Conservation (phyloP, 2,329 filamentous ascomycete genomes). For the Apiospora arundinis region DNA sequence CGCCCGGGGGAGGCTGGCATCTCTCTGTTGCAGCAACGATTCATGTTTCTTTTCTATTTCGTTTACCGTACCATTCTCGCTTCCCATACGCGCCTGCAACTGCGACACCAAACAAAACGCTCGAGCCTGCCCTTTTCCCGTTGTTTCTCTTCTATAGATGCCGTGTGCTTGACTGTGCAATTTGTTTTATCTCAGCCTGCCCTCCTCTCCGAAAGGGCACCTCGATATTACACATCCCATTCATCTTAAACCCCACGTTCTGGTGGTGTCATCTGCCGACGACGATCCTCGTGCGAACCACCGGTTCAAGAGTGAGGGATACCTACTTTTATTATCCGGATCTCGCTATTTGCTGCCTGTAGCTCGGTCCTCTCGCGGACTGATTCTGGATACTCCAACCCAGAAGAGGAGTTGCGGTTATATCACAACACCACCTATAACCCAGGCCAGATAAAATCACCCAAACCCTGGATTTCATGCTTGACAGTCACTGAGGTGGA, state of each 20-base stretch:
- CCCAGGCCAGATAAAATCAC: background rate
- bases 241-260: background rate
- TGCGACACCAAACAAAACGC: background rate
- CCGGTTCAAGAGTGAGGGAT: background rate
- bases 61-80: background rate
- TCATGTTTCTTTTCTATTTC: constrained; percentile 7
- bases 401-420: background rate
- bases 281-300: background rate
- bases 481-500: background rate
- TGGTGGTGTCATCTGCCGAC: background rate
- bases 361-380: constrained; percentile 6
- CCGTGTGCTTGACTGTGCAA: background rate
- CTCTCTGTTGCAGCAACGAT: background rate
- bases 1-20: background rate
- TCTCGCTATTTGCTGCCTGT: background rate
- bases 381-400: background rate
- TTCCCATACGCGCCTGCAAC: background rate
- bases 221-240: too few relatives aligned
- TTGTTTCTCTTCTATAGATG: background rate
- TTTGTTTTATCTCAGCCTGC: background rate
- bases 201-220: background rate
- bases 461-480: constrained; percentile 1
- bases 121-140: background rate
- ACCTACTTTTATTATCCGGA: background rate
- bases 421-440: background rate